Percentiles rank a stretch among this genome's conserved stretches.
Conservation (phyloP, 495 filamentous ascomycete species). For the Neurospora sp. region DNA sequence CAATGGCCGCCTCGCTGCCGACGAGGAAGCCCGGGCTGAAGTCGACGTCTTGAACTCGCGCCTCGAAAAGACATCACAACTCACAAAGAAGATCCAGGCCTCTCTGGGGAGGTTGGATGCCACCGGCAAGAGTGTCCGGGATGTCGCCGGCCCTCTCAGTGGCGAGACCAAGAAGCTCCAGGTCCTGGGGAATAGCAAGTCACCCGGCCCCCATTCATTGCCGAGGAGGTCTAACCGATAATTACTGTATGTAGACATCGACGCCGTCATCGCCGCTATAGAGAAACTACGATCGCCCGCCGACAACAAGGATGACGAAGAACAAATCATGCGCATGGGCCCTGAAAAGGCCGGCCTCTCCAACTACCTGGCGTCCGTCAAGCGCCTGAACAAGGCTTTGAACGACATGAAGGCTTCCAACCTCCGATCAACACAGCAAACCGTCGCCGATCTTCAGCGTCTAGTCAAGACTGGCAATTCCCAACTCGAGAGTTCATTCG, state of each 20-base stretch:
- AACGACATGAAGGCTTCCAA: slow-evolving; percentile 75
- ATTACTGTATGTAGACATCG: slow-evolving; percentile 52
- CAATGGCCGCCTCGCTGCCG: slow-evolving; percentile 39
- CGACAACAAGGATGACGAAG: slow-evolving; percentile 79
- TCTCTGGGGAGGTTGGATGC: slow-evolving; percentile 76
- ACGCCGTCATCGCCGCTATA: slow-evolving; percentile 73
- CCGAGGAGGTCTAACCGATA: slow-evolving; percentile 8
- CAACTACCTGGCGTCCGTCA: slow-evolving; percentile 82
- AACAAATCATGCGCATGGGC: slow-evolving; percentile 78
- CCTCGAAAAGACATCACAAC: slow-evolving; percentile 52
- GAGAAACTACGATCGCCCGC: slow-evolving; percentile 79
- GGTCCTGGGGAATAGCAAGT: slow-evolving; percentile 63
- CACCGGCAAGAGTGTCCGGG: slow-evolving; percentile 78
- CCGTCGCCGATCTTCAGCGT: slow-evolving; percentile 66
- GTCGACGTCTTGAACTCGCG: slow-evolving; percentile 57
- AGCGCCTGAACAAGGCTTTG: slow-evolving; percentile 74
- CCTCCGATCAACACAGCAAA: slow-evolving; percentile 81
- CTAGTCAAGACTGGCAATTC: slow-evolving; percentile 68
- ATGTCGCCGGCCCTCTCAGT: slow-evolving; percentile 86
- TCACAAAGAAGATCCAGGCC: slow-evolving; percentile 90
- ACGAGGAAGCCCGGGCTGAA: slow-evolving; percentile 55
- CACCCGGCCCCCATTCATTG: background rate
- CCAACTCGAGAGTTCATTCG: slow-evolving; percentile 74
- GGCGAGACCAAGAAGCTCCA: slow-evolving; percentile 87
- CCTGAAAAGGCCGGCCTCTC: slow-evolving; percentile 69